Percentiles rank a stretch among this genome's conserved stretches.
Conservation (phyloP, 495 filamentous ascomycete species). For the Penicillium dipodomyicola region DNA sequence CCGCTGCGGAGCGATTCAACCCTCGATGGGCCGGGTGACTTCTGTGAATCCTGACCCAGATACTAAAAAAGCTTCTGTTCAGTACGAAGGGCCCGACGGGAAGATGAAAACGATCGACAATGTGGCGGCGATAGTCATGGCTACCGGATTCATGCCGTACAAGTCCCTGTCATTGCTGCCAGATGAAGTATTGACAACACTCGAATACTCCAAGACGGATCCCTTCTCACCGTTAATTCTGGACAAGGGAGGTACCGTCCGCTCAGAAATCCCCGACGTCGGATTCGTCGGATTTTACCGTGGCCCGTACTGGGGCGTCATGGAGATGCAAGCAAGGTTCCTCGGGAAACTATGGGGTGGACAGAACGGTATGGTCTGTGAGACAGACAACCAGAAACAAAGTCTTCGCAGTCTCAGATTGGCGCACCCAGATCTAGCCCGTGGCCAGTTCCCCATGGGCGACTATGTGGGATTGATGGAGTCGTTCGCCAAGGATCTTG, state of each 20-base stretch:
- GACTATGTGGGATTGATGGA: conserved; percentile 82
- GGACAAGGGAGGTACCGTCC: conserved; percentile 62
- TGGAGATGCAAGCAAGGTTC: conserved; percentile 81
- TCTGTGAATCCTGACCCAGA: conserved; percentile 22
- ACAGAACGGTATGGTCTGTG: background rate
- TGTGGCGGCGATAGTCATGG: conserved; percentile 66
- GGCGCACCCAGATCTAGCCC: conserved; percentile 30
- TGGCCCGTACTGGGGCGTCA: conserved; percentile 80
- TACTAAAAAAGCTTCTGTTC: conserved; percentile 28
- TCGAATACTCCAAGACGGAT: conserved; percentile 55
- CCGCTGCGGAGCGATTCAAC: conserved; percentile 57
- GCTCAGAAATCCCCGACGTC: conserved; percentile 57
- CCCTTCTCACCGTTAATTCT: conserved; percentile 66
- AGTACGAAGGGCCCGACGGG: conserved; percentile 34
- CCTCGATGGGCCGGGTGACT: conserved; percentile 35
- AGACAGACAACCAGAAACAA: conserved; percentile 24
- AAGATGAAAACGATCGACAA: conserved; percentile 40
- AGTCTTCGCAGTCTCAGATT: conserved; percentile 27
- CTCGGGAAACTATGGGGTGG: conserved; percentile 47
- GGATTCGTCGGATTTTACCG: conserved; percentile 86
- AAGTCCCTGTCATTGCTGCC: conserved; percentile 61
- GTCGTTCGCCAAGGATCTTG: conserved; percentile 57
- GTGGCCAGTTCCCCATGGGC: conserved; percentile 74
- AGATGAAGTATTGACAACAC: conserved; percentile 46
- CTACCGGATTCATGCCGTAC: conserved; percentile 71